Base-by-base conservation (phyloP, 108 stramenopile genomes). In the Asterionellopsis glacialis region DNA sequence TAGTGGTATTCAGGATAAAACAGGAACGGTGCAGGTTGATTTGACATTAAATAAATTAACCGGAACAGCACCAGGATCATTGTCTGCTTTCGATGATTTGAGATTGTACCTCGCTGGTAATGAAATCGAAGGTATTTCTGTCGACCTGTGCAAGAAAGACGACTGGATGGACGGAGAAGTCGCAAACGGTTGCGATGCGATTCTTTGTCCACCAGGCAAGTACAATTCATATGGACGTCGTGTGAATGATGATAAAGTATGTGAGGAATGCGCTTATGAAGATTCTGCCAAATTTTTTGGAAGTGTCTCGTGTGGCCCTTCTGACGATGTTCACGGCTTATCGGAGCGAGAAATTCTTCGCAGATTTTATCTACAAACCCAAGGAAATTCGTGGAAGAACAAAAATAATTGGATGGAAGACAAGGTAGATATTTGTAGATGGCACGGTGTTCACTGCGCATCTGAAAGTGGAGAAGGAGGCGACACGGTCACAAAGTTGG, bases 221-320 rank as follows among this genome's bases (percentile, higher is more conserved):
- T 93, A 64, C 74, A 93, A 85, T 65, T 60, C 61, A 16, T 76
- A 74, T 21, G 91, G 91, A 39, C 61, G 80, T 23, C 72, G 75
- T 12, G 72, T 65, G 27, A 72, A 71, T 55, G 72, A 72, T 11
- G 51, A 63, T 11, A 70, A 61, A 22, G 26, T 64, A 16, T 92
- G 90, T 56, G 47, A 72, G 26, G 18, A 53, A 51, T 88, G 84
- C 42, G 68, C 73, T 11, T 88, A 70, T 52, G 69, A 75, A 23
- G 83, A 71, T n/a, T 75, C 82, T 23, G 74, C 76, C 3, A 24
- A 65, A 15, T 79, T 68, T 39, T 64, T 58, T 41, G 85, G 81
- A 19, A 67, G 67, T 45, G 63, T 55, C 4, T 45, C 27, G 19
- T 83, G 83, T 47, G 69, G 70, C 16, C 52, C 33, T 11, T 50